phyloP scores from a whole-genome alignment of 305 asterid genomes.

The Fraxinus floribunda region DNA sequence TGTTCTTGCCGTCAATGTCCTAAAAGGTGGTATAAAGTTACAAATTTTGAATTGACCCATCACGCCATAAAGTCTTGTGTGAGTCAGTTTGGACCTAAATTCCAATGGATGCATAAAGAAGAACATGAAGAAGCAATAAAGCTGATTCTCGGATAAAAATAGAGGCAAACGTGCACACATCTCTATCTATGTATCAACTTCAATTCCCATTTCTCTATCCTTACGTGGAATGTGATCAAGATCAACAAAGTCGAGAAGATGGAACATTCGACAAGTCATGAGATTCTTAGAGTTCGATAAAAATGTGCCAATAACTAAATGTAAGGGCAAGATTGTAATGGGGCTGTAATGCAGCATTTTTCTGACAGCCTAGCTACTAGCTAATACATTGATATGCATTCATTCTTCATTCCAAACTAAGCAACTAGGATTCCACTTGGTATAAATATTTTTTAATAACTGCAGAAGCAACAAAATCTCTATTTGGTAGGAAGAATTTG shows the following conservation, averaged over 20 bases:
- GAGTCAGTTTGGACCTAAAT: not conserved
- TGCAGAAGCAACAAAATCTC: not conserved
- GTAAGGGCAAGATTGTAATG: not conserved
- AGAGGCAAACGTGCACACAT: not conserved
- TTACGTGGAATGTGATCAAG: conserved; percentile 2
- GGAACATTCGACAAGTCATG: not conserved
- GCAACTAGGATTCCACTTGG: not conserved
- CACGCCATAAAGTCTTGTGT: not conserved
- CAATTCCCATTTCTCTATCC: not conserved
- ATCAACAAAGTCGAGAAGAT: not conserved
- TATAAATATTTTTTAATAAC: not conserved
- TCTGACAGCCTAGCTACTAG: not conserved
- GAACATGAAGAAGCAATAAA: conserved; percentile 8
- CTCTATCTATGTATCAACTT: not conserved
- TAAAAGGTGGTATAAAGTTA: not conserved
- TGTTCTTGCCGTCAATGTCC: not conserved
- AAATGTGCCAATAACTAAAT: not conserved
- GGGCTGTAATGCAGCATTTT: not conserved
- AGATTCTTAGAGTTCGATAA: not conserved
- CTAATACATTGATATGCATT: not conserved
- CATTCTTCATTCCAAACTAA: not conserved
- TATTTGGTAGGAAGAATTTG: conserved; percentile 4
- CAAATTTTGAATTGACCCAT: not conserved
- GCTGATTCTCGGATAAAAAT: not conserved
- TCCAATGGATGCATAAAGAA: not conserved